Evolutionary conservation across 1,284 basidiomycete species (phyloP).

Genomic region (Sparassis latifolia): DNA sequence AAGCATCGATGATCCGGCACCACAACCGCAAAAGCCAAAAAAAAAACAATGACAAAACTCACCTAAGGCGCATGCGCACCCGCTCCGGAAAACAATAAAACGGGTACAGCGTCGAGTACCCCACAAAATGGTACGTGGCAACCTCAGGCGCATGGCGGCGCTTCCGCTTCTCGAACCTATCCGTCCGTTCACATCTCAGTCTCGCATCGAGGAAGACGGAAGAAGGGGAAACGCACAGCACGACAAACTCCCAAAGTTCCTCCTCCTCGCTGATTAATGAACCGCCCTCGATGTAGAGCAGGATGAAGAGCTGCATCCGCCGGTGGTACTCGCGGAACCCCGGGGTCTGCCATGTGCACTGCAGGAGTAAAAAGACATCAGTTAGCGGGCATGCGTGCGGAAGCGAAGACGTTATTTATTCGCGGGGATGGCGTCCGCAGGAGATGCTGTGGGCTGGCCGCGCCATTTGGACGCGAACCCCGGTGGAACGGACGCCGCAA

Average conservation of each 20-base stretch:
- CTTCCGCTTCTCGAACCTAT: constrained; percentile 80
- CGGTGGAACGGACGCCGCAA: no score
- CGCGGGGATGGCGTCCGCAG: no score
- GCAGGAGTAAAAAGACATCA: neutral
- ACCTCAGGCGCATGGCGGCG: constrained; percentile 42
- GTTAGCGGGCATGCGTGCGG: neutral
- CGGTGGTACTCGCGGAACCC: constrained; percentile 92
- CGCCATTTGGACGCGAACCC: no score
- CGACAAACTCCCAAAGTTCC: constrained; percentile 82
- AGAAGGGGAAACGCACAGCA: constrained; percentile 48
- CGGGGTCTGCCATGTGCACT: constrained; percentile 79
- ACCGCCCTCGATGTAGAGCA: constrained; percentile 93
- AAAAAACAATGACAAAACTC: neutral
- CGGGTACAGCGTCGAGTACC: constrained; percentile 88
- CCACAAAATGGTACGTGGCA: constrained; percentile 82
- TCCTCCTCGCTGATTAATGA: constrained; percentile 90
- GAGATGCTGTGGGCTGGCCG: no score
- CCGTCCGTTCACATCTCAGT: neutral
- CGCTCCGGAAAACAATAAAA: constrained; percentile 93
- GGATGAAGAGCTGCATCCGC: constrained; percentile 91
- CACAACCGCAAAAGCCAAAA: no score
- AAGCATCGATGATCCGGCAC: no score
- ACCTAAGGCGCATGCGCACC: constrained; percentile 82
- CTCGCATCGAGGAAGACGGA: neutral
- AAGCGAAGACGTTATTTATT: neutral